Evolutionary conservation across 768 basidiomycete genomes (phyloP).

Genomic region (Auricularia sp.): DNA sequence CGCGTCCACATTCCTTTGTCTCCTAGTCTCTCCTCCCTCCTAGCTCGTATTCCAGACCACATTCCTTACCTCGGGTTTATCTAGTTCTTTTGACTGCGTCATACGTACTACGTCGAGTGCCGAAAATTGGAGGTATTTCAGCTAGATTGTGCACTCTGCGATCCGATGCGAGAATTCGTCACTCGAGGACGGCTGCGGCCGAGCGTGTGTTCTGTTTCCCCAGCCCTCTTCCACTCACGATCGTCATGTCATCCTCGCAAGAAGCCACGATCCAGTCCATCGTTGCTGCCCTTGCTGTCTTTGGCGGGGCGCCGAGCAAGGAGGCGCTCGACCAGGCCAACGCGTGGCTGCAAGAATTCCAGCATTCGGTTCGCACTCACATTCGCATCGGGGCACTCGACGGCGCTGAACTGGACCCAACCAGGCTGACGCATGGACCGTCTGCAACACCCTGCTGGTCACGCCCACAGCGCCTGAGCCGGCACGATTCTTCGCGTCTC

Average conservation of each 20-base stretch:
- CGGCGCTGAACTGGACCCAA: constrained; percentile 42
- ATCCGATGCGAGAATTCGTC: not conserved
- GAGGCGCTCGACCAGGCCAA: constrained; percentile 78
- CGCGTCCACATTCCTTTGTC: not conserved
- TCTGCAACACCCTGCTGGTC: constrained; percentile 84
- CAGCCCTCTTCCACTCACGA: not conserved
- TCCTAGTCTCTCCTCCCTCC: constrained; percentile 1
- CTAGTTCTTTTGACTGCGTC: not conserved
- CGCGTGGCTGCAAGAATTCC: constrained; percentile 94
- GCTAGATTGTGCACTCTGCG: not conserved
- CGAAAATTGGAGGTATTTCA: not conserved
- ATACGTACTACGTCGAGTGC: too few relatives aligned
- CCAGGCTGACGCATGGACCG: constrained; percentile 95
- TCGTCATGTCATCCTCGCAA: not conserved
- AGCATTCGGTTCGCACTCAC: constrained; percentile 88
- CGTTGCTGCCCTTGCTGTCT: constrained; percentile 69
- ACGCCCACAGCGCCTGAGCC: constrained; percentile 66
- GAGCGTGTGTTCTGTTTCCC: not conserved
- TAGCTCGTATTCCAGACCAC: not conserved
- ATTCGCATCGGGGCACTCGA: constrained; percentile 41
- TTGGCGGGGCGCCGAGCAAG: constrained; percentile 75
- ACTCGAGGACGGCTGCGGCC: not conserved
- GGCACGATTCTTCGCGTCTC: constrained; percentile 89
- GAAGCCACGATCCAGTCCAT: constrained; percentile 26
- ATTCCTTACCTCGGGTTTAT: not conserved